phyloP scores from a whole-genome alignment of 306 rosid genomes.

The Citrullus amarus region DNA sequence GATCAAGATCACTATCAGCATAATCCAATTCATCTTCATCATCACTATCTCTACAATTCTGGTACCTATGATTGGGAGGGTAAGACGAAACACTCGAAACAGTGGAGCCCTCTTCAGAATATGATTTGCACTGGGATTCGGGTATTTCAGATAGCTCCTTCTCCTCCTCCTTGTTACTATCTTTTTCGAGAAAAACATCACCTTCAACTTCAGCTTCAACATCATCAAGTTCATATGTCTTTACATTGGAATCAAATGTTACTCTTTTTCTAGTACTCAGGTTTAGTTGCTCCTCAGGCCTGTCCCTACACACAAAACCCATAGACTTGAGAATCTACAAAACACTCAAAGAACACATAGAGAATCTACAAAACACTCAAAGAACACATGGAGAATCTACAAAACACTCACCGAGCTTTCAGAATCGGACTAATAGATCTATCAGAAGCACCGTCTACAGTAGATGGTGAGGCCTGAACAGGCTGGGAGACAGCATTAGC shows the following conservation, averaged over 20 bases:
- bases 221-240: slow-evolving; percentile 49
- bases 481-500: slow-evolving; percentile 25
- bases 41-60: slow-evolving; percentile 70
- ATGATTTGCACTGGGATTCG: slow-evolving; percentile 27
- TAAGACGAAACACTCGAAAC: slow-evolving; percentile 36
- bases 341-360: background rate
- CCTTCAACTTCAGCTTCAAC: slow-evolving; percentile 31
- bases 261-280: slow-evolving; percentile 55
- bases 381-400: background rate
- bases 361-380: slow-evolving; percentile 15
- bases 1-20: slow-evolving; percentile 47
- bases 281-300: slow-evolving; percentile 21
- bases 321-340: background rate
- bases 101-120: slow-evolving; percentile 33
- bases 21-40: slow-evolving; percentile 51
- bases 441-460: slow-evolving; percentile 24
- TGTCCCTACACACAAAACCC: slow-evolving; percentile 3
- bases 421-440: slow-evolving; percentile 16
- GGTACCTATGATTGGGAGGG: slow-evolving; percentile 69
- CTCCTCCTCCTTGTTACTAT: slow-evolving; percentile 19
- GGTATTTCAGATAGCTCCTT: slow-evolving; percentile 13
- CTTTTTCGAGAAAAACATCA: slow-evolving; percentile 19
- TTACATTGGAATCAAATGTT: slow-evolving; percentile 71
- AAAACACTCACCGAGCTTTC: slow-evolving; percentile 34
- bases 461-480: slow-evolving; percentile 25